These are phyloP conservation scores for Malassezia obtusa DNA, from an alignment of 1,284 basidiomycete species.

Conservation along the genomic window DNA sequence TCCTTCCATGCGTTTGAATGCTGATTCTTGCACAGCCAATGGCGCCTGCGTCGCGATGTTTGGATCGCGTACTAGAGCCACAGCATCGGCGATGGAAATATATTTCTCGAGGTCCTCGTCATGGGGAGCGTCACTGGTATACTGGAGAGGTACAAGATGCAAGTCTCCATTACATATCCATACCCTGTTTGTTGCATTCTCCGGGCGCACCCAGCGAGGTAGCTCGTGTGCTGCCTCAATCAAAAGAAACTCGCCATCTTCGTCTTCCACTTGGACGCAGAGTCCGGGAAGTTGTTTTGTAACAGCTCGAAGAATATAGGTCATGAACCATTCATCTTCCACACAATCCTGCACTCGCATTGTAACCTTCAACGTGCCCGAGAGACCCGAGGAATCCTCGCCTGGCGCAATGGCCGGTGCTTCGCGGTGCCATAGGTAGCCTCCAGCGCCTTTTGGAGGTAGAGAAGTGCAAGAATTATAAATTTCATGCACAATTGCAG, in stretches of 20 bases:
- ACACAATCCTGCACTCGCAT: slow-evolving; percentile 85
- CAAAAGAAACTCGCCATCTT: slow-evolving; percentile 88
- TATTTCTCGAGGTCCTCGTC: slow-evolving; percentile 54
- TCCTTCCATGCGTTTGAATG: slow-evolving; percentile 42
- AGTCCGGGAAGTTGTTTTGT: slow-evolving; percentile 11
- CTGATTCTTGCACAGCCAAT: slow-evolving; percentile 19
- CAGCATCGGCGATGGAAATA: slow-evolving; percentile 60
- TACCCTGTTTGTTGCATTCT: slow-evolving; percentile 81
- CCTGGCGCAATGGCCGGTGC: slow-evolving; percentile 14
- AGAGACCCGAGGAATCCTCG: not conserved
- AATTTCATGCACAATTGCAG: not conserved
- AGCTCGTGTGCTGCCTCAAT: slow-evolving; percentile 89
- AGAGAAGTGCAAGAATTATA: not conserved
- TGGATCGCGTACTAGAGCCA: slow-evolving; percentile 58
- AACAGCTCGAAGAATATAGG: slow-evolving; percentile 58
- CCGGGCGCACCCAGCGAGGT: slow-evolving; percentile 81
- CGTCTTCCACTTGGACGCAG: slow-evolving; percentile 58
- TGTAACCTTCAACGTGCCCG: slow-evolving; percentile 54
- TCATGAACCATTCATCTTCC: slow-evolving; percentile 89
- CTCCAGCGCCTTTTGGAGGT: not conserved
- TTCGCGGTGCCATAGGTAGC: slow-evolving; percentile 45
- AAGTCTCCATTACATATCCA: slow-evolving; percentile 76
- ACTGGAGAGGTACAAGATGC: slow-evolving; percentile 71
- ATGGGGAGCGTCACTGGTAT: slow-evolving; percentile 47
- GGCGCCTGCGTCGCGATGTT: slow-evolving; percentile 55